Evolutionary conservation across 2,329 filamentous ascomycete species (phyloP), one percentile per base, ranked within the genome.

Genomic region (Diaporthe destruens): DNA sequence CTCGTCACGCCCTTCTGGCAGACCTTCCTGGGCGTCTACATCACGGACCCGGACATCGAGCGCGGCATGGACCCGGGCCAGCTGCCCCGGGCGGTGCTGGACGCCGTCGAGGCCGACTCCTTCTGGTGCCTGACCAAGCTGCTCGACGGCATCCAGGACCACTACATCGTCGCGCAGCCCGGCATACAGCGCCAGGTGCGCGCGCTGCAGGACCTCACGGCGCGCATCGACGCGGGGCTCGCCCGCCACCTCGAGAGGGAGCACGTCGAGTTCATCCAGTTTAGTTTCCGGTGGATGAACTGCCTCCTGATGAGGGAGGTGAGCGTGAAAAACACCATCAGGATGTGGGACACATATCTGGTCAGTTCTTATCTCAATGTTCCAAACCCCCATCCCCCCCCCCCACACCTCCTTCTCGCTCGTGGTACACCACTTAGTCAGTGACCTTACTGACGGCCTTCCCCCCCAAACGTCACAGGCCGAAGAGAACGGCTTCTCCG

Each of bases 271-370:
- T 99, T 99, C 80, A 99, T 99, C 79, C 96, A 99, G 80, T 99
- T 99, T 84, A 98, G 95, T 82, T 99, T 99, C 81, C 89, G 96
- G 71, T 99, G 96, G 96, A 99, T 99, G 96, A 99, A 99, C 79
- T 99, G 96, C 82, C 89, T 99, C 68, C 87, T 99, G 76, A 99
- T 99, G 96, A 90, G 96, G 75, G 96, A 99, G 84, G 93, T 99
- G 76, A 98, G 93, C 80, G 96, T 99, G 72, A 94, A 92, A 81
- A 98, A 98, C 81, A 98, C 95, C 0, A 97, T 99, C 75, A 89
- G 96, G 77, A 99, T 99, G 96, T 99, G 96, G 96, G 96, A 99
- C 82, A 99, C 96, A 34, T 99, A 99, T 84, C 89, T 99, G 85
- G 96, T 98, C 86, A 80, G 91, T 84, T 29, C 29, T 29, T 29